Percentiles rank a stretch among this genome's conserved stretches.
Conservation (phyloP, 495 filamentous ascomycete species). For the Penicillium steckii region DNA sequence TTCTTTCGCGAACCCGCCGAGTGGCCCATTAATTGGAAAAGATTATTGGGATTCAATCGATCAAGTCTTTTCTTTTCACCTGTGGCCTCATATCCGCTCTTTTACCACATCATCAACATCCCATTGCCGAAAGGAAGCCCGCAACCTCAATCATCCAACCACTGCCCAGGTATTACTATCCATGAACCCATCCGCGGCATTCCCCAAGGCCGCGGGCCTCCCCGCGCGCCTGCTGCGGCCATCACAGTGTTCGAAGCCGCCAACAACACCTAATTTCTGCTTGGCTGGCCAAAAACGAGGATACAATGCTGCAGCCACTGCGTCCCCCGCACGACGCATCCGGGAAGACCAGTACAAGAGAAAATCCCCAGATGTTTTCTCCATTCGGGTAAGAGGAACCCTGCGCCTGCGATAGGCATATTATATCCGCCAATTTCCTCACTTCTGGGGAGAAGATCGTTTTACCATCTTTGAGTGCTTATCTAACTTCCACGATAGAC, state of each 20-base stretch:
- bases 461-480: too few relatives aligned
- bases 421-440: neutral
- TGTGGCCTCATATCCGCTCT: constrained; percentile 5
- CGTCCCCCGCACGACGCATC: constrained; percentile 22
- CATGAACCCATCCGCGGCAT: constrained; percentile 44
- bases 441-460: too few relatives aligned
- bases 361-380: constrained; percentile 14
- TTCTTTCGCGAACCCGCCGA: constrained; percentile 23
- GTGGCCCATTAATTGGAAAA: constrained; percentile 1
- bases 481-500: constrained; percentile 43
- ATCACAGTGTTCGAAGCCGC: constrained; percentile 37
- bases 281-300: constrained; percentile 25
- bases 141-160: constrained; percentile 12
- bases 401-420: neutral
- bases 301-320: constrained; percentile 28
- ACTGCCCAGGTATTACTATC: constrained; percentile 20
- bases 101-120: neutral
- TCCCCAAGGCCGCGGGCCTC: constrained; percentile 48
- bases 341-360: constrained; percentile 25
- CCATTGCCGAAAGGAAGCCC: neutral
- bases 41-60: constrained; percentile 9
- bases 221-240: constrained; percentile 44
- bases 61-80: constrained; percentile 12
- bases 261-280: constrained; percentile 17
- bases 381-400: constrained; percentile 31